Conservation (phyloP, 2,329 filamentous ascomycete genomes). For the Thelonectria discophora region DNA sequence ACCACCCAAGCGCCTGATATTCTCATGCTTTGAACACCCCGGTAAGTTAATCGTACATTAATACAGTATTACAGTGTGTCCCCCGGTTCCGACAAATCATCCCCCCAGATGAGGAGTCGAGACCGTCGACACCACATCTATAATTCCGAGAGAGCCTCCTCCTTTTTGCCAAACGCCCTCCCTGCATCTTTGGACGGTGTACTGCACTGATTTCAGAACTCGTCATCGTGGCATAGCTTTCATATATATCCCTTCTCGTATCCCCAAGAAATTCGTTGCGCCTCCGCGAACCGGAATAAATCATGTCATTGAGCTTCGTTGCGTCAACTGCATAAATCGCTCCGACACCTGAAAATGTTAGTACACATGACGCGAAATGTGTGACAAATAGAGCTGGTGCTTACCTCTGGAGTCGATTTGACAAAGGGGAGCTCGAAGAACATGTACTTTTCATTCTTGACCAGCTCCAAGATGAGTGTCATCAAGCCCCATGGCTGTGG, state of each 20-base stretch:
- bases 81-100: slow-evolving; percentile 24
- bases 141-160: slow-evolving; percentile 37
- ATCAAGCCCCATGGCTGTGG: slow-evolving; percentile 97
- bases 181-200: slow-evolving; percentile 31
- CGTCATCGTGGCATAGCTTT: slow-evolving; percentile 30
- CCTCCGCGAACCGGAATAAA: slow-evolving; percentile 2
- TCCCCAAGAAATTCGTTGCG: slow-evolving; percentile 10
- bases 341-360: slow-evolving; percentile 47
- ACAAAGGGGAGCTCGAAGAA: slow-evolving; percentile 96
- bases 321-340: slow-evolving; percentile 48
- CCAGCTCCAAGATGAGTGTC: slow-evolving; percentile 84
- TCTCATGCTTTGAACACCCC: slow-evolving; percentile 39
- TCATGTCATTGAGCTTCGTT: slow-evolving; percentile 42
- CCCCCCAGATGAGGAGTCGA: slow-evolving; percentile 42
- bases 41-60: slow-evolving; percentile 48
- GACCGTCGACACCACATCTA: slow-evolving; percentile 37
- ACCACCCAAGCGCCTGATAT: slow-evolving; percentile 40
- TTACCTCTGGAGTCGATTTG: slow-evolving; percentile 87
- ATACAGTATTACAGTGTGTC: slow-evolving; percentile 49
- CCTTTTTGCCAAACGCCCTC: slow-evolving; percentile 38
- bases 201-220: slow-evolving; percentile 38
- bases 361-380: background rate
- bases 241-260: slow-evolving; percentile 17
- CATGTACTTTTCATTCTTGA: slow-evolving; percentile 89
- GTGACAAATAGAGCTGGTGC: slow-evolving; percentile 23